Conservation (phyloP, 768 basidiomycete species). For the Tulasnella sp. region DNA sequence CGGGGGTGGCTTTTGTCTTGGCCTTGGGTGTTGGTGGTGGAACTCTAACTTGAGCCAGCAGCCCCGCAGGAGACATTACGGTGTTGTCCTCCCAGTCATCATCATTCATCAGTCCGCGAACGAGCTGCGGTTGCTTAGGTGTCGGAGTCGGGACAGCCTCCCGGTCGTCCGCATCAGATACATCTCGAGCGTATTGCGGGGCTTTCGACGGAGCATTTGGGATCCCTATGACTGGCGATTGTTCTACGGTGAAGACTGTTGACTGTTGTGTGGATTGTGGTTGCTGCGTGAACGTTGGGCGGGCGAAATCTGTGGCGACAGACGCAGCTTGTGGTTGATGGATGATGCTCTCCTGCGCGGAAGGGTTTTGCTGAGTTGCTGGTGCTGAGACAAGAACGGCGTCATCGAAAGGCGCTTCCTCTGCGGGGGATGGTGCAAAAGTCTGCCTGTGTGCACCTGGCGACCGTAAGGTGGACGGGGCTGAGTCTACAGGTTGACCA, state of each 20-base stretch:
- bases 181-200: background rate
- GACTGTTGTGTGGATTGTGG: background rate
- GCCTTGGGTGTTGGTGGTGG: background rate
- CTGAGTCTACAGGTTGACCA: no score
- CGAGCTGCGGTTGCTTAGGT: background rate
- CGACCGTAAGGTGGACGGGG: no score
- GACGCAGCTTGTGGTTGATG: no score
- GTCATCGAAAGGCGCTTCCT: no score
- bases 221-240: background rate
- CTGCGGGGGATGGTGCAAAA: no score
- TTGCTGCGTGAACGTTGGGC: background rate
- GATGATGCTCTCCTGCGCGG: no score
- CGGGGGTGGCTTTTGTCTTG: background rate
- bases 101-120: background rate
- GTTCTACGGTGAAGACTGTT: background rate
- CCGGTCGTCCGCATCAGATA: conserved; percentile 6
- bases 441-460: no score
- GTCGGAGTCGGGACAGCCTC: background rate
- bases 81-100: background rate
- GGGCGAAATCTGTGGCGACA: background rate
- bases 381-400: no score
- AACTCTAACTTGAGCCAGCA: background rate
- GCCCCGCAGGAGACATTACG: background rate
- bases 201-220: background rate
- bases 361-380: no score